These are phyloP conservation scores for Flaveria linearis DNA, from an alignment of 129 eudicot genomes.

Conservation along the genomic window DNA sequence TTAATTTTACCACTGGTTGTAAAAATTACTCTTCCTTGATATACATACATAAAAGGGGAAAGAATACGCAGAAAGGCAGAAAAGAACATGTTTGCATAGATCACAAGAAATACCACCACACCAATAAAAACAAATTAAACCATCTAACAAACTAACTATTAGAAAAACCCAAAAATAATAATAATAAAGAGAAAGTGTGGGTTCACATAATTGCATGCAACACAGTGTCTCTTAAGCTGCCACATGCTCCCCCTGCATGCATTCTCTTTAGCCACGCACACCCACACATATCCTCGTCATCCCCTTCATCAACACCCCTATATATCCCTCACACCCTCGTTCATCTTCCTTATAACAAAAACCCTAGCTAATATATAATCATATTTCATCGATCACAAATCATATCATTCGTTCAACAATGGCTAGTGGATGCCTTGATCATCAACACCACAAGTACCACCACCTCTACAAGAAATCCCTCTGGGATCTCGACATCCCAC, in stretches of 20 bases:
- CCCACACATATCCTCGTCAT: conserved; percentile 48
- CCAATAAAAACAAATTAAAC: conserved; percentile 23
- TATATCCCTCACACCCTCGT: neutral
- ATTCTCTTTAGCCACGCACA: conserved; percentile 36
- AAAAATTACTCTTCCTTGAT: neutral
- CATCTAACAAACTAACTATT: neutral
- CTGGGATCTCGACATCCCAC: conserved; percentile 75
- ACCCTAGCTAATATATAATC: conserved; percentile 1
- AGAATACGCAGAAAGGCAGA: neutral
- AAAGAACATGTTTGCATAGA: conserved; percentile 27
- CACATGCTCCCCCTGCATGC: conserved; percentile 66
- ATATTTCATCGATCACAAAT: too few relatives aligned
- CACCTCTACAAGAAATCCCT: conserved; percentile 48
- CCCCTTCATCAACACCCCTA: neutral
- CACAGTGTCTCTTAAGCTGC: conserved; percentile 44
- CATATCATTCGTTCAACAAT: conserved; percentile 12
- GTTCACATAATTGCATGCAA: conserved; percentile 54
- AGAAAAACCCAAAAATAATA: neutral
- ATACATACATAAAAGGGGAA: neutral
- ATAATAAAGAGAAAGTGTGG: neutral
- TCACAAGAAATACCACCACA: conserved; percentile 24
- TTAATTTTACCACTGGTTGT: too few relatives aligned
- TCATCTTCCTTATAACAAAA: conserved; percentile 14
- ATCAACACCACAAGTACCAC: conserved; percentile 44
- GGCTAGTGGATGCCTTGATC: conserved; percentile 52